A percentile compares a stretch with the other conserved stretches of the same genome.
phyloP scores from a whole-genome alignment of 495 filamentous ascomycete genomes.

The Neurospora terricola region DNA sequence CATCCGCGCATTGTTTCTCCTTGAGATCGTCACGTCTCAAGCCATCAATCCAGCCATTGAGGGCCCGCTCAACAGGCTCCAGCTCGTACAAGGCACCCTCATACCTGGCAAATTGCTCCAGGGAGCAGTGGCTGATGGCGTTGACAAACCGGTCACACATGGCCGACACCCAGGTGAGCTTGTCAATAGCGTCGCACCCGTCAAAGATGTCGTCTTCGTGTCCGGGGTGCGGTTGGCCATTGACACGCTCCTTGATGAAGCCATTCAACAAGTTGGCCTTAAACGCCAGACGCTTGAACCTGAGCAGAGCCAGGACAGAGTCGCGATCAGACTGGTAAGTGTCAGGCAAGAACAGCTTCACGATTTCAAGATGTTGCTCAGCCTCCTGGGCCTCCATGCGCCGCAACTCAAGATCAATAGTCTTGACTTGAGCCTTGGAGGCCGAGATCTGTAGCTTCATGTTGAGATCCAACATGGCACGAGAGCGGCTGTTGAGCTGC shows the following conservation, averaged over 20 bases:
- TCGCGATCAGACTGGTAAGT: slow-evolving; percentile 69
- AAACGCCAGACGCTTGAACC: slow-evolving; percentile 81
- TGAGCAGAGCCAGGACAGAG: slow-evolving; percentile 72
- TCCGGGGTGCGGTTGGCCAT: slow-evolving; percentile 40
- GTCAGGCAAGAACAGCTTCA: slow-evolving; percentile 83
- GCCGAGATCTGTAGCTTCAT: slow-evolving; percentile 84
- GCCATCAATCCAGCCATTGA: slow-evolving; percentile 82
- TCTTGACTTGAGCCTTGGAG: slow-evolving; percentile 83
- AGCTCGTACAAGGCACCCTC: slow-evolving; percentile 76
- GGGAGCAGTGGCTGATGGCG: slow-evolving; percentile 61
- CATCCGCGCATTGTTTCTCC: slow-evolving; percentile 65
- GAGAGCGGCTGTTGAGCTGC: slow-evolving; percentile 71
- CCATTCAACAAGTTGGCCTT: slow-evolving; percentile 72
- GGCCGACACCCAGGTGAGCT: slow-evolving; percentile 71
- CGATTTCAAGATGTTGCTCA: slow-evolving; percentile 73
- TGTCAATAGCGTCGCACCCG: slow-evolving; percentile 71
- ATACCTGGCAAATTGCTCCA: slow-evolving; percentile 65
- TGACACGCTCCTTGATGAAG: slow-evolving; percentile 69
- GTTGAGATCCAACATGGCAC: slow-evolving; percentile 93
- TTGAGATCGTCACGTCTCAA: slow-evolving; percentile 80
- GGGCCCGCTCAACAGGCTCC: slow-evolving; percentile 81
- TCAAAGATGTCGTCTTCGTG: slow-evolving; percentile 66
- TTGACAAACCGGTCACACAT: slow-evolving; percentile 79
- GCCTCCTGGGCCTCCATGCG: slow-evolving; percentile 87
- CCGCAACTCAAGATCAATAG: slow-evolving; percentile 80